A percentile compares a stretch with the other conserved stretches of the same genome.
phyloP scores from a whole-genome alignment of 2,329 filamentous ascomycete genomes.

The Plectosphaerella sp. region DNA sequence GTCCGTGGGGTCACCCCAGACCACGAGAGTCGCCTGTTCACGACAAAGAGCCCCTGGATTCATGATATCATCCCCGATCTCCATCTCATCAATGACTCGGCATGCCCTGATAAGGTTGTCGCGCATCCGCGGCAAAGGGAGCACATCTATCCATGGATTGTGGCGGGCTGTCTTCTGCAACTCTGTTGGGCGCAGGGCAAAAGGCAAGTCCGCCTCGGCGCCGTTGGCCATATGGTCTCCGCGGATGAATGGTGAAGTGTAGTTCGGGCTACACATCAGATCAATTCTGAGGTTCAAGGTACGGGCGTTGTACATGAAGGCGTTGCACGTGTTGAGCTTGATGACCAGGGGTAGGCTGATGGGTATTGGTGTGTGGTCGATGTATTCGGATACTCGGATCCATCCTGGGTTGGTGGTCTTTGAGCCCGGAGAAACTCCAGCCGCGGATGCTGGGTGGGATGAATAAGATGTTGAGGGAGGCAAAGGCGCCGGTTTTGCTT shows the following conservation, averaged over 20 bases:
- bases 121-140: conserved; percentile 26
- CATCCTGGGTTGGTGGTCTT: not conserved
- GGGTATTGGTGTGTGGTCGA: not conserved
- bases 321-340: conserved; percentile 8
- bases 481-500: too few relatives aligned
- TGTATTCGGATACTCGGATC: not conserved
- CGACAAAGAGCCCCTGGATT: not conserved
- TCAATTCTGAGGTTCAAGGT: conserved; percentile 4
- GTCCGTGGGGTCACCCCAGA: conserved; percentile 45
- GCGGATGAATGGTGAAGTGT: conserved; percentile 6
- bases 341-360: not conserved
- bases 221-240: conserved; percentile 4
- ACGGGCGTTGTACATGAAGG: conserved; percentile 7
- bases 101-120: conserved; percentile 21
- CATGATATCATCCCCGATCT: not conserved
- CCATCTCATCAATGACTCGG: not conserved
- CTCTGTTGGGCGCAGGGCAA: conserved; percentile 19
- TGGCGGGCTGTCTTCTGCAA: conserved; percentile 22
- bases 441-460: not conserved
- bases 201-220: not conserved
- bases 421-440: conserved; percentile 1
- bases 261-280: conserved; percentile 7
- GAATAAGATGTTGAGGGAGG: not conserved
- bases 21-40: conserved; percentile 28
- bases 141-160: conserved; percentile 29